Evolutionary conservation across 176 grass and related monocot species (phyloP), one percentile per base, ranked within the genome.

Genomic region (Avena sativa): DNA sequence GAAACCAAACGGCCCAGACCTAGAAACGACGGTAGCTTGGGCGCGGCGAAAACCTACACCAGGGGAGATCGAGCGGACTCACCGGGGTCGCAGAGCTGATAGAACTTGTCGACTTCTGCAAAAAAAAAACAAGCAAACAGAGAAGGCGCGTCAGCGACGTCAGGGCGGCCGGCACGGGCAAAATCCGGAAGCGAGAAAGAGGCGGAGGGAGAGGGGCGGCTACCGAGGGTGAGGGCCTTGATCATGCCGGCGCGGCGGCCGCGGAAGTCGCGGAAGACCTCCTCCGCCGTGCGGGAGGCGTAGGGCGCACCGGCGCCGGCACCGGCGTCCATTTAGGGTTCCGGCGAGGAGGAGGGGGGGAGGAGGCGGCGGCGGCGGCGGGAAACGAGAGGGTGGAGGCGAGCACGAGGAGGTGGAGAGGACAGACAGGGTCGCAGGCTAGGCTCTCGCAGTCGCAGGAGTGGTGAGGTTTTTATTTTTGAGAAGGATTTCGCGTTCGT

Each of bases 21-120:
- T 74, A 72, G 78, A 64, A 74, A 60, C 16, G 38, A 32, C 50
- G 40, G 73, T 15, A 63, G 59, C 56, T 74, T 21, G 30, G 46
- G 67, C 19, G 36, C 14, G 78, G 74, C 64, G 36, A 78, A 91
- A 91, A 71, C 86, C 63, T 77, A 88, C 71, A 71, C 1, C 20
- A 4, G 81, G 86, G 59, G 78, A 90, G 85, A 86, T 85, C 87
- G 76, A 90, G 79, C 44, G 12, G 86, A 94, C 88, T 93, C 82
- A 97, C 95, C 95, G 60, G 95, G 95, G 93, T 97, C 95, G 84
- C 95, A 97, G 12, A 89, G 89, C 91, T 97, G 89, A 65, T 87
- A 95, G 74, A 97, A 97, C 89, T 95, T 97, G 78, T 97, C 95
- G 74, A 97, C 92, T 81, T 97, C 95, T 97, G 81, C 95, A 81